These are phyloP conservation scores for Trichoderma virens DNA, from an alignment of 495 filamentous ascomycete genomes.

Conservation along the genomic window DNA sequence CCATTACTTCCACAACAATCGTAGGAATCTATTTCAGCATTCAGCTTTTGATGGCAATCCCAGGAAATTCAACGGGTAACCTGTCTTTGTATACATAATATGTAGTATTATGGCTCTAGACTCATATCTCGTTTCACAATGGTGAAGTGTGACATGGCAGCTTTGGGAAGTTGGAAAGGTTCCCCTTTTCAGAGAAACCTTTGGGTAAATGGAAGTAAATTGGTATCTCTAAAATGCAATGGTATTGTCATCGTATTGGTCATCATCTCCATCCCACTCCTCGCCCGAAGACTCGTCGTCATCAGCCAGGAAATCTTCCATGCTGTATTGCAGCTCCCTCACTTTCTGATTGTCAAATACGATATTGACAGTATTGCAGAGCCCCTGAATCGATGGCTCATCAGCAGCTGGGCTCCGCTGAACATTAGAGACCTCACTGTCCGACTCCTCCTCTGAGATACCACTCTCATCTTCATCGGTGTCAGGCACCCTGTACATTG, in stretches of 20 bases:
- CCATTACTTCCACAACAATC: too few relatives aligned
- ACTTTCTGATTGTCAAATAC: conserved; percentile 77
- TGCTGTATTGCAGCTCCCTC: conserved; percentile 60
- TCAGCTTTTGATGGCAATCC: too few relatives aligned
- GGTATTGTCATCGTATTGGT: conserved; percentile 13
- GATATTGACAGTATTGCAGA: conserved; percentile 74
- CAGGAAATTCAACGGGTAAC: too few relatives aligned
- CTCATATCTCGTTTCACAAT: too few relatives aligned
- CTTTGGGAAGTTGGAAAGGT: too few relatives aligned
- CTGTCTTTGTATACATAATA: too few relatives aligned
- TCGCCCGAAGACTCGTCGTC: conserved; percentile 56
- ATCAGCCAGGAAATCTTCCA: conserved; percentile 77
- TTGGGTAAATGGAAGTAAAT: too few relatives aligned
- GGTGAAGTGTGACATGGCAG: too few relatives aligned
- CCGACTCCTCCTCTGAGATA: background rate
- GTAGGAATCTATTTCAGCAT: too few relatives aligned
- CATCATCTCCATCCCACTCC: conserved; percentile 66
- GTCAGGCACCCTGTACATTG: conserved; percentile 26
- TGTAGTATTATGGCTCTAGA: too few relatives aligned
- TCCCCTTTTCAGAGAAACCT: background rate
- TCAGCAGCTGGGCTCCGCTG: background rate
- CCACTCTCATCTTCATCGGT: conserved; percentile 16
- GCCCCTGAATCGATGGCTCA: conserved; percentile 51
- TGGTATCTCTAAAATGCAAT: conserved; percentile 1
- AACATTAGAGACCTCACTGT: background rate